A percentile compares a stretch with the other conserved stretches of the same genome.
Evolutionary conservation across 345 rosid species (phyloP).

Genomic region (Syzygium jambos): DNA sequence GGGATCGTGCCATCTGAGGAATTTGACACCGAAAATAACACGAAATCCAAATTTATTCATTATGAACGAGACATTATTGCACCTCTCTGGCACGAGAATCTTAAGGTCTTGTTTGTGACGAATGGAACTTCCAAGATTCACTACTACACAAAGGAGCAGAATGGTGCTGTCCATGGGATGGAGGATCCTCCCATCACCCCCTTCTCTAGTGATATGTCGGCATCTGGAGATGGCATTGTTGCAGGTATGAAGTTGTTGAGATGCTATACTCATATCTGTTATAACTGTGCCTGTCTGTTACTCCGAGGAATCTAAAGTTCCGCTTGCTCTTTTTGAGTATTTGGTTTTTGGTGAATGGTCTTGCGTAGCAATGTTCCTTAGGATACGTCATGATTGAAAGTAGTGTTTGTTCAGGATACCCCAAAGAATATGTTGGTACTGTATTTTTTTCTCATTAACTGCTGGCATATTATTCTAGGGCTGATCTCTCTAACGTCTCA

Average conservation of each 20-base stretch:
- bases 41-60: conserved; percentile 57
- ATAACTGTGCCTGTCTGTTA: background rate
- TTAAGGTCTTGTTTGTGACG: conserved; percentile 72
- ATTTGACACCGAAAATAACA: conserved; percentile 56
- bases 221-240: conserved; percentile 89
- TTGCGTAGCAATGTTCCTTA: background rate
- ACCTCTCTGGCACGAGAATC: conserved; percentile 79
- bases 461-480: background rate
- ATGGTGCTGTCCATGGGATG: conserved; percentile 71
- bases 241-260: conserved; percentile 45
- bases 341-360: background rate
- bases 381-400: background rate
- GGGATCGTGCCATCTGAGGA: conserved; percentile 65
- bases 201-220: conserved; percentile 74
- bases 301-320: background rate
- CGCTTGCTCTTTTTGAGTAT: background rate
- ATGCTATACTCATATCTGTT: background rate
- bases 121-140: conserved; percentile 92
- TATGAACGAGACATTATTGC: conserved; percentile 51
- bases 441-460: background rate
- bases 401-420: background rate
- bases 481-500: background rate
- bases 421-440: background rate
- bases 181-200: conserved; percentile 82
- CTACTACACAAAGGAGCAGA: conserved; percentile 68